A percentile compares a stretch with the other conserved stretches of the same genome.
These are phyloP conservation scores for Tricladium varicosporioides DNA, from an alignment of 2,329 filamentous ascomycete genomes.

Conservation along the genomic window DNA sequence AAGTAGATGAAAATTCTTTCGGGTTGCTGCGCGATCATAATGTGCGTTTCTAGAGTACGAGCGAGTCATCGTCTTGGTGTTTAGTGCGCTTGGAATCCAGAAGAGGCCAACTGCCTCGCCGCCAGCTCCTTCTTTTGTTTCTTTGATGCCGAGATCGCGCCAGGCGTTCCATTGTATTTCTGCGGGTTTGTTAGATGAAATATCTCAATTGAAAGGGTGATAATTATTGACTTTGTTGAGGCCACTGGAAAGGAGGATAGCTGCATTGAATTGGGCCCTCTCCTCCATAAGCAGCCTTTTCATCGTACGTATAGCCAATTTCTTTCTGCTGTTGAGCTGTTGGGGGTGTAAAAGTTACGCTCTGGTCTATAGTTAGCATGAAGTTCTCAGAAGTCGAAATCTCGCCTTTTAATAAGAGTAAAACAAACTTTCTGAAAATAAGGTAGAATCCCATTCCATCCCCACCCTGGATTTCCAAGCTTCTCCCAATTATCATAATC, in stretches of 20 bases:
- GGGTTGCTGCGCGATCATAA: not conserved
- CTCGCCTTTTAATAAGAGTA: not conserved
- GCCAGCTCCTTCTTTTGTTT: not conserved
- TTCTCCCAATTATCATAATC: constrained; percentile 38
- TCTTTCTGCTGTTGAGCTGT: not conserved
- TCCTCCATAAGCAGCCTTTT: not conserved
- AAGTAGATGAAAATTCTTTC: constrained; percentile 1
- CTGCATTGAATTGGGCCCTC: not conserved
- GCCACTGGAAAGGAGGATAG: constrained; percentile 4
- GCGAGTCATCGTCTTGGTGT: not conserved
- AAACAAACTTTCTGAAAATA: constrained; percentile 3
- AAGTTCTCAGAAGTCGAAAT: not conserved
- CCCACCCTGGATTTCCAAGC: constrained; percentile 36
- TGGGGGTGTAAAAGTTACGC: not conserved
- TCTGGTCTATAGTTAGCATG: not conserved
- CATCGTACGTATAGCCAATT: not conserved
- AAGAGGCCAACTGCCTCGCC: not conserved
- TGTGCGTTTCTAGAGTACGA: not conserved
- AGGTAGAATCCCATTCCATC: constrained; percentile 32
- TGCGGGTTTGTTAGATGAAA: not conserved
- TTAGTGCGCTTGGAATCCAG: constrained; percentile 1
- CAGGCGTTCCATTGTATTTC: constrained; percentile 5
- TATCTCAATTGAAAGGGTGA: not conserved
- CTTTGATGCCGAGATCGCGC: not conserved
- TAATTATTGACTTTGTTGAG: not conserved